Conservation (phyloP, 768 basidiomycete genomes). For the Agrocybe praecox region DNA sequence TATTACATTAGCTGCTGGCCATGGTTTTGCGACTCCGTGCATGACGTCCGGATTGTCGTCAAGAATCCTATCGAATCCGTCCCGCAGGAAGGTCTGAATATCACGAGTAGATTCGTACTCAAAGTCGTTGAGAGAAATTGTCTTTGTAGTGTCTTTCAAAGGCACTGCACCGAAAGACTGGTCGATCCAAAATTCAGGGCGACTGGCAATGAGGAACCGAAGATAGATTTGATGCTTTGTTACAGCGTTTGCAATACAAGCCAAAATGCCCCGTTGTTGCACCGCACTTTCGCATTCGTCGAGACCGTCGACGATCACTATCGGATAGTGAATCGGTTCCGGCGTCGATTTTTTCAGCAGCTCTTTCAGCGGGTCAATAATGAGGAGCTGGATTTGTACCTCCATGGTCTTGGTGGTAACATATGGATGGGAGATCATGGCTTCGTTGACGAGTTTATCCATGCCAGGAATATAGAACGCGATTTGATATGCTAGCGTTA, state of each 20-base stretch:
- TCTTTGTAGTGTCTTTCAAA: neutral
- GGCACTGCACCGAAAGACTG: neutral
- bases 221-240: neutral
- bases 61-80: constrained; percentile 10
- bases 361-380: neutral
- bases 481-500: constrained; percentile 6
- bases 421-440: neutral
- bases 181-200: constrained; percentile 1
- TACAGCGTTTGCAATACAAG: neutral
- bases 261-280: neutral
- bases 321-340: neutral
- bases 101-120: constrained; percentile 9
- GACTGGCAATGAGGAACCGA: constrained; percentile 2
- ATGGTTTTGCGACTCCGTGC: neutral
- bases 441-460: neutral
- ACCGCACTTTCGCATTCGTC: neutral
- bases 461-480: neutral
- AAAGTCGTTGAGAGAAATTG: neutral
- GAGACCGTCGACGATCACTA: neutral
- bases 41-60: neutral
- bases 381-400: neutral
- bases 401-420: constrained; percentile 1
- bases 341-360: neutral
- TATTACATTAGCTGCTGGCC: constrained; percentile 1
- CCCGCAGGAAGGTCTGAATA: constrained; percentile 15